Base-by-base conservation (phyloP, 1,139 yeast genomes). In the Pichia sp. region DNA sequence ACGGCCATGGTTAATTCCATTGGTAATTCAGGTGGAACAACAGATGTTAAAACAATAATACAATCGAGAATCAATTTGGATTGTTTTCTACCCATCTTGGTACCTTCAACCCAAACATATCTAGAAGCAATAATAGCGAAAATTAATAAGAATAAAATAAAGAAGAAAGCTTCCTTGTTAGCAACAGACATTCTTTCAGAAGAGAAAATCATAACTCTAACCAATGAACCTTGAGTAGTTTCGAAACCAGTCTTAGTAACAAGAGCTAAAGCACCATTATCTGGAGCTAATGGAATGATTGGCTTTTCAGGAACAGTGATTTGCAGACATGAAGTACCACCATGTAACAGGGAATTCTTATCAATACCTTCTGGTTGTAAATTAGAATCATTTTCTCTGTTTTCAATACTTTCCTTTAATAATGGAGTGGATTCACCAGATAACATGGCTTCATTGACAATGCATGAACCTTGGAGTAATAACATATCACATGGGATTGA, bases 1-100 rank as follows among this genome's bases (percentile, higher is more conserved):
- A 93, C 99, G 51, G 99, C 99, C 91, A 93, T 85, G 28, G 99
- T 93, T 60, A 93, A 79, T 73, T 93, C 99, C 99, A 93, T 94
- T 45, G 99, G 99, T 58, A 93, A 77, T 71, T 93, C 99, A 45
- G 99, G 99, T 38, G 99, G 99, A 38, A 93, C 99, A 57, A 93
- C 99, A 42, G 98, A 91, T 19, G 99, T 93, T 58, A 93, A 79
- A 60, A 93, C 94, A 64, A 93, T 80, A 57, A 93, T 86, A 83
- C 99, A 94, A 69, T 93, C 98, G 65, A 93, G 77, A 58, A 93
- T 84, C 65, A 93, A 79, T 70, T 93, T 93, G 47, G 96, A 87
- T 68, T 93, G 96, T 60, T 88, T 81, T 71, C 99, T 85, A 60
- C 96, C 98, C 88, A 88, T 85, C 67, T 77, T 83, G 34, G 96